These are phyloP conservation scores for Ophiocordyceps polyrhachis-furcata DNA, from an alignment of 2,329 filamentous ascomycete species.

Conservation along the genomic window DNA sequence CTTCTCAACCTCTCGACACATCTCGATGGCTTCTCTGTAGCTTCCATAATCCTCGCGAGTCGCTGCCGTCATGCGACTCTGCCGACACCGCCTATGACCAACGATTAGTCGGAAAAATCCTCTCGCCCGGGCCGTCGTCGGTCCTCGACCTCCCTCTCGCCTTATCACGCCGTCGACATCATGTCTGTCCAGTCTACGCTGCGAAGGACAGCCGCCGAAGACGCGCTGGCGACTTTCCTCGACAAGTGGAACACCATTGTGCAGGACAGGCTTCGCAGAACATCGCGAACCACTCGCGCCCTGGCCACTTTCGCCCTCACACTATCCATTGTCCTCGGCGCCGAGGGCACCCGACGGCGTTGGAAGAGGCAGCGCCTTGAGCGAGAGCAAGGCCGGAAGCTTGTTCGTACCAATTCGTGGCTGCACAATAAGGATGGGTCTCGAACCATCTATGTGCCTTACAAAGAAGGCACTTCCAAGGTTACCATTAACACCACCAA, in stretches of 20 bases:
- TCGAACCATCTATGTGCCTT: slow-evolving; percentile 85
- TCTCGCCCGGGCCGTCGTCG: background rate
- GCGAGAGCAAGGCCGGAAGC: slow-evolving; percentile 60
- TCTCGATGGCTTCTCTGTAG: background rate
- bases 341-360: slow-evolving; percentile 62
- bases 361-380: slow-evolving; percentile 59
- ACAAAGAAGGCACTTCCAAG: slow-evolving; percentile 72
- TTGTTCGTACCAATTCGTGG: slow-evolving; percentile 82
- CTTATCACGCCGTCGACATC: slow-evolving; percentile 1
- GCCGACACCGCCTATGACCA: background rate
- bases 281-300: slow-evolving; percentile 53
- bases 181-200: slow-evolving; percentile 88
- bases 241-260: slow-evolving; percentile 38
- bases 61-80: background rate
- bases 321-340: slow-evolving; percentile 59
- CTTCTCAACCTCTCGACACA: background rate
- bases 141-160: background rate
- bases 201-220: slow-evolving; percentile 43
- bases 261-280: slow-evolving; percentile 36
- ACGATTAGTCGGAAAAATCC: background rate
- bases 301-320: slow-evolving; percentile 59
- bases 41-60: background rate
- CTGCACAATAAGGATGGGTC: slow-evolving; percentile 88
- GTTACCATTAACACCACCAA: slow-evolving; percentile 86
- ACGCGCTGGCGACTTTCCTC: slow-evolving; percentile 45